phyloP scores from a whole-genome alignment of 2,329 filamentous ascomycete genomes.

The Aureobasidium sp. region DNA sequence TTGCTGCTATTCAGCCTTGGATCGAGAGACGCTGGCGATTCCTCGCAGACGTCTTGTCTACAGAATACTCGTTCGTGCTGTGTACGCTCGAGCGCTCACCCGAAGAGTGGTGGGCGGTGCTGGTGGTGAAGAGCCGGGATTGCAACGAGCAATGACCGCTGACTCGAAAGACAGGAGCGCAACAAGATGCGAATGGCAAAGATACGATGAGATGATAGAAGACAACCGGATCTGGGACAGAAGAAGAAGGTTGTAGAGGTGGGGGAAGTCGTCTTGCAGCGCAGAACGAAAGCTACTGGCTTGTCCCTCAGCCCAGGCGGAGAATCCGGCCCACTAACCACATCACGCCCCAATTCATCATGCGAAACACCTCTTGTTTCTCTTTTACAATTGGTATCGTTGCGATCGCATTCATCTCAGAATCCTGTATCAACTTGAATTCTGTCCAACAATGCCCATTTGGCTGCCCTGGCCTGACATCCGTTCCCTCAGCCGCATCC shows the following conservation, averaged over 20 bases:
- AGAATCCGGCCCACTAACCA: constrained; percentile 10
- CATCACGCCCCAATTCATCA: constrained; percentile 12
- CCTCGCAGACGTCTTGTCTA: background rate
- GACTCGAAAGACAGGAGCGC: constrained; percentile 3
- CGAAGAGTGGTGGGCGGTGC: background rate
- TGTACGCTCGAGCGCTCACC: background rate
- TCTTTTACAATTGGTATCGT: background rate
- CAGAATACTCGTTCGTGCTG: background rate
- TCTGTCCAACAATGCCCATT: background rate
- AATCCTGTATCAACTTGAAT: background rate
- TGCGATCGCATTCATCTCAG: background rate
- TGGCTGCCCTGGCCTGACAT: constrained; percentile 2
- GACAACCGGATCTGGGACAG: background rate
- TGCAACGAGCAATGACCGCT: background rate
- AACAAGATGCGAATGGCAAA: background rate
- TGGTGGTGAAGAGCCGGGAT: background rate
- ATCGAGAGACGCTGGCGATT: background rate
- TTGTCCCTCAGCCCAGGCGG: constrained; percentile 1
- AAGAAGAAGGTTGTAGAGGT: background rate
- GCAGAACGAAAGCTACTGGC: constrained; percentile 5
- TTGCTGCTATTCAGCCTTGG: background rate
- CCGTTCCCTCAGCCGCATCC: background rate
- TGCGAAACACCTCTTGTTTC: constrained; percentile 8
- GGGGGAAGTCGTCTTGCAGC: constrained; percentile 1
- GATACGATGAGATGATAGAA: background rate